phyloP scores from a whole-genome alignment of 768 basidiomycete genomes.

The Boletus tomentosulus region DNA sequence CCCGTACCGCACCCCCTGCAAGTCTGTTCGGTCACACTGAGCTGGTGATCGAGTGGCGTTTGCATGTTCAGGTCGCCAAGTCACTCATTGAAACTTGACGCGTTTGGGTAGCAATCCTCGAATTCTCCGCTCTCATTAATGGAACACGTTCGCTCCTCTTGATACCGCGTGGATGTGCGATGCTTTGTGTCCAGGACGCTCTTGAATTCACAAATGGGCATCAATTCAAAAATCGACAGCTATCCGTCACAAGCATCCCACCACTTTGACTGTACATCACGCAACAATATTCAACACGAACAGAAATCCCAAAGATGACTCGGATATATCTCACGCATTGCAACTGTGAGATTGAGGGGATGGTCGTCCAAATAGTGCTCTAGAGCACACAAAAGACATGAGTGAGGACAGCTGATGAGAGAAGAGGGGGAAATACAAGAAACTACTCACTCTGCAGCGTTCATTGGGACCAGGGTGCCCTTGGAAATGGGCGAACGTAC shows the following conservation, averaged over 20 bases:
- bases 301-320: neutral
- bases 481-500: slow-evolving; percentile 28
- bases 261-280: neutral
- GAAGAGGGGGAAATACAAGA: neutral
- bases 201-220: neutral
- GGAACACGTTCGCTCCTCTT: slow-evolving; percentile 2
- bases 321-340: slow-evolving; percentile 2
- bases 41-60: neutral
- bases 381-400: slow-evolving; percentile 15
- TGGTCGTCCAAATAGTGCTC: slow-evolving; percentile 25
- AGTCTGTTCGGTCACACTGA: neutral
- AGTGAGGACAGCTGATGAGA: slow-evolving; percentile 13
- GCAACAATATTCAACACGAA: slow-evolving; percentile 1
- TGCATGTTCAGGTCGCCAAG: slow-evolving; percentile 1
- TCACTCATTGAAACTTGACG: neutral
- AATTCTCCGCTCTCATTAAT: slow-evolving; percentile 1
- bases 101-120: neutral
- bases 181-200: too few relatives aligned
- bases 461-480: slow-evolving; percentile 22
- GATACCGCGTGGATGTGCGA: slow-evolving; percentile 5
- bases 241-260: neutral
- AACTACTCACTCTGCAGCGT: slow-evolving; percentile 19
- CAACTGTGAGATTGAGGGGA: slow-evolving; percentile 16
- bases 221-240: neutral
- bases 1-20: neutral